phyloP scores from a whole-genome alignment of 2,329 filamentous ascomycete species.

The Paracoccidioides brasiliensis region DNA sequence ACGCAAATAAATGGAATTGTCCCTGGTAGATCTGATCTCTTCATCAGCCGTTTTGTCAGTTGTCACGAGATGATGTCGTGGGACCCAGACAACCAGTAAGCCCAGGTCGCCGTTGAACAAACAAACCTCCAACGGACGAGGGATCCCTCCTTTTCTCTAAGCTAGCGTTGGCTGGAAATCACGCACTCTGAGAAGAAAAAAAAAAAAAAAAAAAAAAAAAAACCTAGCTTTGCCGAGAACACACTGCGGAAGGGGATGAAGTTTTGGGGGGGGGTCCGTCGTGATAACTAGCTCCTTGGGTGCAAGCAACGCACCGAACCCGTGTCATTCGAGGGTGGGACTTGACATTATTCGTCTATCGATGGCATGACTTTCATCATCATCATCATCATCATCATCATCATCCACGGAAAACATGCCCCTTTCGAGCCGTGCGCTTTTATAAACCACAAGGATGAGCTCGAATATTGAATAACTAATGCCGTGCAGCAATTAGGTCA shows the following conservation, averaged over 20 bases:
- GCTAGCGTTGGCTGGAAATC: too few species aligned
- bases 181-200: too few species aligned
- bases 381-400: not conserved
- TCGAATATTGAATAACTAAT: not conserved
- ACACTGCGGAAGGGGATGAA: not conserved
- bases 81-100: not conserved
- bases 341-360: not conserved
- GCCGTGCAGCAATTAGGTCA: not conserved
- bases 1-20: not conserved
- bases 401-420: not conserved
- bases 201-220: too few species aligned
- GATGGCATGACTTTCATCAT: not conserved
- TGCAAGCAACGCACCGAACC: slow-evolving; percentile 1
- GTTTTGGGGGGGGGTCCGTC: not conserved
- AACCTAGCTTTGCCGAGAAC: not conserved
- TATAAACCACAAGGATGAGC: not conserved
- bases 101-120: too few species aligned
- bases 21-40: not conserved
- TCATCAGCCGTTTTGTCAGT: too few species aligned
- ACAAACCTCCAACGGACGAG: too few species aligned
- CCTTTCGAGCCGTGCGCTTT: not conserved
- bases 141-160: too few species aligned
- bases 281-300: not conserved
- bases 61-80: not conserved
- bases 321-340: not conserved